Evolutionary conservation across 257 asterid species (phyloP).

Genomic region (Thymus quinquecostatus): DNA sequence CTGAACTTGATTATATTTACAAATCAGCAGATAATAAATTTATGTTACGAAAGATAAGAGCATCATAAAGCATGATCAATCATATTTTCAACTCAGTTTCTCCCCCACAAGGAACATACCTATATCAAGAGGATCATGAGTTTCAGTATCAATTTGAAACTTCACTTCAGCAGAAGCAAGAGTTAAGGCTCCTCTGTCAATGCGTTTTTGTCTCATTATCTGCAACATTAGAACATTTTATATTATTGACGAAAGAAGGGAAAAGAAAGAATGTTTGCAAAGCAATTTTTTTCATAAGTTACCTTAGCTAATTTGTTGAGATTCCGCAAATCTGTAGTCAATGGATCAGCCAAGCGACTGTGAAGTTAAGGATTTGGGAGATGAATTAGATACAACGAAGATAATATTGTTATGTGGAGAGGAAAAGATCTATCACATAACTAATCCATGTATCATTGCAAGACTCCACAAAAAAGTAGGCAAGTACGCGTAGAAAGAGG

Average conservation of each 20-base stretch:
- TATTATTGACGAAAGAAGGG: background rate
- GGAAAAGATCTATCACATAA: conserved; percentile 11
- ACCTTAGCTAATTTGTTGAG: conserved; percentile 95
- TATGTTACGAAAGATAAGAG: conserved; percentile 15
- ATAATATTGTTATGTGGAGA: conserved; percentile 11
- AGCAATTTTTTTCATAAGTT: conserved; percentile 25
- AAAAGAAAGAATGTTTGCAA: conserved; percentile 1
- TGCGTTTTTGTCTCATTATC: conserved; percentile 97
- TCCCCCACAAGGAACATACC: conserved; percentile 51
- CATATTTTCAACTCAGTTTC: conserved; percentile 2
- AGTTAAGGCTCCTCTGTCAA: conserved; percentile 96
- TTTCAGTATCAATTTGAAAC: conserved; percentile 96
- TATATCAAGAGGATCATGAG: conserved; percentile 98
- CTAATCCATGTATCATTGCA: conserved; percentile 15
- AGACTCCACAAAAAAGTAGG: background rate
- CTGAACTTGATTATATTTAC: conserved; percentile 1
- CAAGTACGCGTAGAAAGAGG: conserved; percentile 1
- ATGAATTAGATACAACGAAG: conserved; percentile 10
- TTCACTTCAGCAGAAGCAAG: conserved; percentile 99
- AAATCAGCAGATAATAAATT: conserved; percentile 13
- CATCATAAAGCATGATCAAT: conserved; percentile 6
- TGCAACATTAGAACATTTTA: conserved; percentile 40
- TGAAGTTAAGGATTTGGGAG: conserved; percentile 26
- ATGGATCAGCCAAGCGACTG: conserved; percentile 93
- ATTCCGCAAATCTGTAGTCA: conserved; percentile 90